Evolutionary conservation across 768 basidiomycete species (phyloP).

Genomic region (Auriscalpium microsporum): DNA sequence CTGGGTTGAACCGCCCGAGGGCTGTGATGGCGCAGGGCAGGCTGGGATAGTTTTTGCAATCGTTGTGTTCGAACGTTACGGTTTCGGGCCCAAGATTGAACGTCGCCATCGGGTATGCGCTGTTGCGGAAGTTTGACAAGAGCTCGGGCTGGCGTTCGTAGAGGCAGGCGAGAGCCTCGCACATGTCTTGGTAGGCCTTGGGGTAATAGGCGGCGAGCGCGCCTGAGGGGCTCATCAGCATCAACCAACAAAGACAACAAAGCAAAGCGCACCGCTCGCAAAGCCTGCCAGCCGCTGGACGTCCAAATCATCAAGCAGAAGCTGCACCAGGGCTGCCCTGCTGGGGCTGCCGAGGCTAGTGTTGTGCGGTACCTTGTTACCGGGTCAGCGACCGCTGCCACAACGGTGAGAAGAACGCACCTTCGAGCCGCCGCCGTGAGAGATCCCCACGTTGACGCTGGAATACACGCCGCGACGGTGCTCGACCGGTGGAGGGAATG

Average conservation of each 20-base stretch:
- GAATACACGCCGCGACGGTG: not conserved
- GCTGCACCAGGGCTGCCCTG: not conserved
- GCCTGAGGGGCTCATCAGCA: not conserved
- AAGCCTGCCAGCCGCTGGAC: not conserved
- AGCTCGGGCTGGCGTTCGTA: not conserved
- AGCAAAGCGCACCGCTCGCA: not conserved
- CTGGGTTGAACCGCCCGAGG: slow-evolving; percentile 10
- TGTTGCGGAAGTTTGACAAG: slow-evolving; percentile 8
- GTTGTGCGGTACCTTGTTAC: too few relatives aligned
- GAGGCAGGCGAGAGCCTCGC: not conserved
- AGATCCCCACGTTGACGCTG: not conserved
- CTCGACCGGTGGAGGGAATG: too few relatives aligned
- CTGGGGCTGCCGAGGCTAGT: too few relatives aligned
- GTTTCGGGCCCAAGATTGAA: slow-evolving; percentile 14
- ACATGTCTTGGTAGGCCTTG: not conserved
- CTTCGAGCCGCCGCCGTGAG: not conserved
- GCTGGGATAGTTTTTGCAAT: not conserved
- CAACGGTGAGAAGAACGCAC: not conserved
- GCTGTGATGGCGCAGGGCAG: slow-evolving; percentile 14
- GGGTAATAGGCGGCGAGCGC: not conserved
- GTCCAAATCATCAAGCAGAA: not conserved
- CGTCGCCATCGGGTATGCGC: slow-evolving; percentile 8
- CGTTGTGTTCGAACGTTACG: not conserved
- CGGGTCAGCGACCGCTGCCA: too few relatives aligned
- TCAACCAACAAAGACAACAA: not conserved